Evolutionary conservation across 2,329 filamentous ascomycete genomes (phyloP), one percentile per base, ranked within the genome.

Genomic region (Xylariaceae sp.): DNA sequence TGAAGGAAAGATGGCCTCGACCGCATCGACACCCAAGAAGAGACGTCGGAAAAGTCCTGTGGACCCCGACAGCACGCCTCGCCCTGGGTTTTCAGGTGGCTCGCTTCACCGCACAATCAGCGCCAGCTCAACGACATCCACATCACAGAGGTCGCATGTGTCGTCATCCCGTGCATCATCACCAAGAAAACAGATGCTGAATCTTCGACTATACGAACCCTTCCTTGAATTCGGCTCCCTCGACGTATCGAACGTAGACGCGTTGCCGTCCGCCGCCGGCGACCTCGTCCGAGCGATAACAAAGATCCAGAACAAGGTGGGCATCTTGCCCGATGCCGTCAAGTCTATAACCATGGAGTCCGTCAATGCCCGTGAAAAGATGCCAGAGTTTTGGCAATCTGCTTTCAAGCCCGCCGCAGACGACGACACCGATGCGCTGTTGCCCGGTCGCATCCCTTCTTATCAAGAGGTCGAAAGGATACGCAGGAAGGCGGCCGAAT

Each of bases 401-500:
- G 17, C 30, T n/a, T 39, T 39, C 37, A 39, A 39, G 26, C 16
- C 17, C 24, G 16, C 31, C 30, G 31, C 11, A n/a, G 38, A 35
- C 12, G 13, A 3, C 13, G 12, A 14, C 4, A 28, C 26, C 6
- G 27, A 31, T 31, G 12, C 21, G 11, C 16, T 38, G 11, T 14
- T 38, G n/a, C 38, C 38, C 11, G 32, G 38, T 19, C 38, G 31
- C 13, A 35, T 40, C 18, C 38, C 38, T 19, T 6, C 15, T 18
- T 40, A 35, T 13, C 9, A 27, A 3, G 38, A 40, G 14, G 32
- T 40, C 11, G 38, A 40, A 27, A 40, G 12, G 19, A 18, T 40
- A 35, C 26, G 19, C 18, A 40, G 27, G 14, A 31, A 35, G 15
- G 32, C 38, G 11, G 35, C 4, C 12, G 32, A 35, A 18, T 40